These are phyloP conservation scores for Candida hispaniensis DNA, from an alignment of 805 yeast genomes.

Conservation along the genomic window DNA sequence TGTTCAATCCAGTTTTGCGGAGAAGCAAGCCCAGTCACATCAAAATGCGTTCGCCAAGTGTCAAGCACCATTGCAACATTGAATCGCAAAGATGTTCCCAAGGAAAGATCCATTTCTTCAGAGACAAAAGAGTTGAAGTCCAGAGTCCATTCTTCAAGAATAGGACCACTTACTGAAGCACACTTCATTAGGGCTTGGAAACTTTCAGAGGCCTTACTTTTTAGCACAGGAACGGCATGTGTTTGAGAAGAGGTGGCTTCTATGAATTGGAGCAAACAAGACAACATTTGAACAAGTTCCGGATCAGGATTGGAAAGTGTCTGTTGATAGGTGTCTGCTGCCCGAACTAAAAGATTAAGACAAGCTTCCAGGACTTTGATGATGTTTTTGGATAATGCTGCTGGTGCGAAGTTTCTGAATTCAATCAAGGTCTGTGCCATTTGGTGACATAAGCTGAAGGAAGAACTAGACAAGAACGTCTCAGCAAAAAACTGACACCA, in stretches of 20 bases:
- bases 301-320: slow-evolving; percentile 10
- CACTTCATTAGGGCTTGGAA: slow-evolving; percentile 7
- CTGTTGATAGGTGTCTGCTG: slow-evolving; percentile 1
- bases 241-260: slow-evolving; percentile 14
- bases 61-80: slow-evolving; percentile 47
- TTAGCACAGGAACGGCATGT: slow-evolving; percentile 5
- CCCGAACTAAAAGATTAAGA: slow-evolving; percentile 2
- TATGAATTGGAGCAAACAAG: slow-evolving; percentile 19
- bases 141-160: slow-evolving; percentile 35
- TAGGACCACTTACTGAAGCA: slow-evolving; percentile 9
- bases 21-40: too few species aligned
- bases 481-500: slow-evolving; percentile 15
- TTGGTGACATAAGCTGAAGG: slow-evolving; percentile 3
- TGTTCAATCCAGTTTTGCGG: slow-evolving; percentile 9
- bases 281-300: slow-evolving; percentile 19
- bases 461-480: too few species aligned
- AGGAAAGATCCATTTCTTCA: slow-evolving; percentile 58
- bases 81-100: slow-evolving; percentile 47
- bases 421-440: slow-evolving; percentile 9
- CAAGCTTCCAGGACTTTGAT: slow-evolving; percentile 5
- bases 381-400: slow-evolving; percentile 5
- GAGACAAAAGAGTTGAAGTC: slow-evolving; percentile 66
- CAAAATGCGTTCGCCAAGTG: slow-evolving; percentile 32
- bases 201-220: not conserved
- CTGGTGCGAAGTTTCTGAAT: slow-evolving; percentile 10